These are phyloP conservation scores for Plasmodium falciparum DNA, from an alignment of 169 alveolate genomes.

Conservation along the genomic window DNA sequence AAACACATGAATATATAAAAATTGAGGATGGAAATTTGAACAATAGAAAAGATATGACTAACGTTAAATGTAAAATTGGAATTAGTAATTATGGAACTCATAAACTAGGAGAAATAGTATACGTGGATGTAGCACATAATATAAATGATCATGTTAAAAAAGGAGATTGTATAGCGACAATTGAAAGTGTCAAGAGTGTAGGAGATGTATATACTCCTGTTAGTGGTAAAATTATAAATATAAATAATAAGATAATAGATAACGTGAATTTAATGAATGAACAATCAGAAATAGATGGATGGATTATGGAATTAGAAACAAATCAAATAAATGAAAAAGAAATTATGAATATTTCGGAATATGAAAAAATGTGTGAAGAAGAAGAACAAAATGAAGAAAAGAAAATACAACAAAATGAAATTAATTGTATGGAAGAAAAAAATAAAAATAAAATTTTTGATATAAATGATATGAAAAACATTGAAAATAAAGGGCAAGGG, in stretches of 20 bases:
- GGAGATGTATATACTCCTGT: slow-evolving; percentile 85
- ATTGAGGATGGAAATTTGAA: slow-evolving; percentile 35
- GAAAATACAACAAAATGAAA: slow-evolving; percentile 44
- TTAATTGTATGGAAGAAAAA: slow-evolving; percentile 55
- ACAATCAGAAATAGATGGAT: slow-evolving; percentile 82
- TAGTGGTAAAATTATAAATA: slow-evolving; percentile 79
- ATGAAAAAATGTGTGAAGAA: slow-evolving; percentile 65
- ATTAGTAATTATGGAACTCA: slow-evolving; percentile 84
- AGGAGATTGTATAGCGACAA: slow-evolving; percentile 81
- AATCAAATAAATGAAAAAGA: slow-evolving; percentile 75
- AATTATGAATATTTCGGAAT: slow-evolving; percentile 52
- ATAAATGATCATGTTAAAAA: slow-evolving; percentile 76
- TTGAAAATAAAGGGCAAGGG: slow-evolving; percentile 28
- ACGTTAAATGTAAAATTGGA: slow-evolving; percentile 77
- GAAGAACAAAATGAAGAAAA: slow-evolving; percentile 62
- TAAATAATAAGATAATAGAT: slow-evolving; percentile 64
- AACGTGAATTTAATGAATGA: slow-evolving; percentile 80
- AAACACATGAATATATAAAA: slow-evolving; percentile 70
- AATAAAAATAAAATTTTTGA: slow-evolving; percentile 54
- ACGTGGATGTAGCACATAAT: slow-evolving; percentile 76
- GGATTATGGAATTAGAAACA: slow-evolving; percentile 78
- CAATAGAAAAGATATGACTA: slow-evolving; percentile 25
- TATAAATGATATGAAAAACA: slow-evolving; percentile 44
- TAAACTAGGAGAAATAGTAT: slow-evolving; percentile 85
- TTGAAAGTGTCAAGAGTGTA: slow-evolving; percentile 86